phyloP scores from a whole-genome alignment of 208 protist species.

The Plasmodiophora brassicae region DNA sequence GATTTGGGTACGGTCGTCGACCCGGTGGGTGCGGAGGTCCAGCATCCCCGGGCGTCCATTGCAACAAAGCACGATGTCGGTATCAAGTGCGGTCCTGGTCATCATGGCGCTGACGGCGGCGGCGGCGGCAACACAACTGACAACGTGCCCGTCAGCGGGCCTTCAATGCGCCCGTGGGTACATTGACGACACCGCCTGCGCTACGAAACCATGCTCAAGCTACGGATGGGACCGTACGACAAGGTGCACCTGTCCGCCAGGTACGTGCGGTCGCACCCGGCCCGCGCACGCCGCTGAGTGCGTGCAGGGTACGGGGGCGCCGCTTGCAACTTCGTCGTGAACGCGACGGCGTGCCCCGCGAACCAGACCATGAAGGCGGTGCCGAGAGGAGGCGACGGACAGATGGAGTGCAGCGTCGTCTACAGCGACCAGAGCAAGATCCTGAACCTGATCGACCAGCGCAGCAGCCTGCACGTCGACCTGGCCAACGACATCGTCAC shows the following conservation, averaged over 20 bases:
- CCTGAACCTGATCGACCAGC: slow-evolving; percentile 22
- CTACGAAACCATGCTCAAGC: background rate
- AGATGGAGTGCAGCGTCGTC: background rate
- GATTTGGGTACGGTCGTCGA: too few species aligned
- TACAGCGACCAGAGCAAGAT: background rate
- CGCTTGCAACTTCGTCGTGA: background rate
- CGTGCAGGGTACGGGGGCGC: background rate
- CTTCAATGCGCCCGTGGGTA: too few species aligned
- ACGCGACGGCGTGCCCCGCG: background rate
- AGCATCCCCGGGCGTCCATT: too few species aligned
- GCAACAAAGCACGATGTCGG: too few species aligned
- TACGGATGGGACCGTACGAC: background rate
- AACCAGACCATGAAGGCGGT: background rate
- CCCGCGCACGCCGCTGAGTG: background rate
- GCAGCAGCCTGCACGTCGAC: background rate
- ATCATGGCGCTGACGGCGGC: too few species aligned
- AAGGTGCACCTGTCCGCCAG: background rate
- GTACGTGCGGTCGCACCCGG: background rate
- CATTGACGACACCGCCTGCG: background rate
- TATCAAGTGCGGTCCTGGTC: too few species aligned
- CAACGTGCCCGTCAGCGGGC: too few species aligned
- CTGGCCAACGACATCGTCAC: background rate
- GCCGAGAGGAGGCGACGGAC: background rate
- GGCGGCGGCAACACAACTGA: too few species aligned
- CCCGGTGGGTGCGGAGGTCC: too few species aligned